phyloP scores from a whole-genome alignment of 306 rosid genomes.

The Morella rubra region DNA sequence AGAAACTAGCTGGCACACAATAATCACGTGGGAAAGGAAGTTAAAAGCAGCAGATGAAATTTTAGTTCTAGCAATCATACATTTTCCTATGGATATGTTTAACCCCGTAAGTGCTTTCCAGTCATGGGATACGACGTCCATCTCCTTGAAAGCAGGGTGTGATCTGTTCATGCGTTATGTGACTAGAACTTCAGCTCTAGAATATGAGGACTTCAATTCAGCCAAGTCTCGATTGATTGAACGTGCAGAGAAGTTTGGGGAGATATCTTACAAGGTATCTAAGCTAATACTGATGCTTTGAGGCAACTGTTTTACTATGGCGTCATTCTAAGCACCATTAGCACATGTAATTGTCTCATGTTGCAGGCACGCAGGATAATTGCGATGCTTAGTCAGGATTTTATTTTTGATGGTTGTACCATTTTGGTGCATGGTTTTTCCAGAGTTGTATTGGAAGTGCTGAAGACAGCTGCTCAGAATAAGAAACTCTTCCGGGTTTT shows the following conservation, averaged over 20 bases:
- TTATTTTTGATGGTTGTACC: conserved; percentile 86
- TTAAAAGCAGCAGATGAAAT: background rate
- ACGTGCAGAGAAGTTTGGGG: conserved; percentile 98
- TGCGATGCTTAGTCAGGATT: conserved; percentile 93
- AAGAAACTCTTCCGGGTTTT: conserved; percentile 83
- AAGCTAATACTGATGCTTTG: background rate
- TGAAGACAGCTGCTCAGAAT: conserved; percentile 75
- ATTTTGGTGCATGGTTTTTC: conserved; percentile 96
- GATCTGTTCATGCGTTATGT: conserved; percentile 91
- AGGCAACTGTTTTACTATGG: background rate
- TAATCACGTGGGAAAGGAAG: background rate
- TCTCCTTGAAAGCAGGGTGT: conserved; percentile 90
- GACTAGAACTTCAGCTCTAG: conserved; percentile 87
- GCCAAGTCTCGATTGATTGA: conserved; percentile 87
- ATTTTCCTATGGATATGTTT: conserved; percentile 10
- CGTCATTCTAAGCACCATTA: background rate
- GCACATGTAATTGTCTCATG: conserved; percentile 6
- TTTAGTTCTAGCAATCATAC: background rate
- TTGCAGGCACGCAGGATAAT: conserved; percentile 85
- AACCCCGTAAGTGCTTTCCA: conserved; percentile 30
- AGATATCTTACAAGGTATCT: conserved; percentile 76
- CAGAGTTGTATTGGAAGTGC: conserved; percentile 79
- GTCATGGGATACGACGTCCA: conserved; percentile 88
- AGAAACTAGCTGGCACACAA: background rate
- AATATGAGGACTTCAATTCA: conserved; percentile 86